These are phyloP conservation scores for Eutypa lata DNA, from an alignment of 2,329 filamentous ascomycete genomes.

Conservation along the genomic window DNA sequence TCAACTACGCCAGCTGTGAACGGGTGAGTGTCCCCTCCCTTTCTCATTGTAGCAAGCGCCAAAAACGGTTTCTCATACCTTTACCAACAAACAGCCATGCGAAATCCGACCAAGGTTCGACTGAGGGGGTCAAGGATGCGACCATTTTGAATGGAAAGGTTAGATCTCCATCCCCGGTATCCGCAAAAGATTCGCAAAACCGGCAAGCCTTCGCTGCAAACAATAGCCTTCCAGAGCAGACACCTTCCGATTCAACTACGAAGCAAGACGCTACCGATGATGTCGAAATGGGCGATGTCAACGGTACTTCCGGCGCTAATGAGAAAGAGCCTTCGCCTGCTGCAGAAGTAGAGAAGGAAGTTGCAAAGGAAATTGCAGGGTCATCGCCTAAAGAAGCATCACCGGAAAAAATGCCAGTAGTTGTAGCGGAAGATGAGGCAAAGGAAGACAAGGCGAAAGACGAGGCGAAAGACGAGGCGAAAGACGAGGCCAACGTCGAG, in stretches of 20 bases:
- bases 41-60: conserved; percentile 4
- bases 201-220: conserved; percentile 22
- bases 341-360: background rate
- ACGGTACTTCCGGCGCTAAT: conserved; percentile 10
- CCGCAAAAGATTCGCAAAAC: conserved; percentile 13
- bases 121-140: too few relatives aligned
- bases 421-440: too few relatives aligned
- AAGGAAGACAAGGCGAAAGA: too few relatives aligned
- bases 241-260: conserved; percentile 7
- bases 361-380: conserved; percentile 1
- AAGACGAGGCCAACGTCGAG: too few relatives aligned
- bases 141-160: conserved; percentile 21
- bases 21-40: conserved; percentile 40
- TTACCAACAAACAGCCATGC: conserved; percentile 15
- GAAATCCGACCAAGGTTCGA: conserved; percentile 15
- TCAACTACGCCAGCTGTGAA: conserved; percentile 39
- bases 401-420: conserved; percentile 1
- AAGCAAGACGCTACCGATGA: conserved; percentile 7
- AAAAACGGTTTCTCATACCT: background rate
- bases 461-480: too few relatives aligned
- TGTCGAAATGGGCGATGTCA: conserved; percentile 15
- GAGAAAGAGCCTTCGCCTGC: conserved; percentile 1
- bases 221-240: conserved; percentile 12
- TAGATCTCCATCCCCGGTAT: conserved; percentile 3
- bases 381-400: conserved; percentile 3